Evolutionary conservation across 2,329 filamentous ascomycete genomes (phyloP).

Genomic region (Xylariaceae sp.): DNA sequence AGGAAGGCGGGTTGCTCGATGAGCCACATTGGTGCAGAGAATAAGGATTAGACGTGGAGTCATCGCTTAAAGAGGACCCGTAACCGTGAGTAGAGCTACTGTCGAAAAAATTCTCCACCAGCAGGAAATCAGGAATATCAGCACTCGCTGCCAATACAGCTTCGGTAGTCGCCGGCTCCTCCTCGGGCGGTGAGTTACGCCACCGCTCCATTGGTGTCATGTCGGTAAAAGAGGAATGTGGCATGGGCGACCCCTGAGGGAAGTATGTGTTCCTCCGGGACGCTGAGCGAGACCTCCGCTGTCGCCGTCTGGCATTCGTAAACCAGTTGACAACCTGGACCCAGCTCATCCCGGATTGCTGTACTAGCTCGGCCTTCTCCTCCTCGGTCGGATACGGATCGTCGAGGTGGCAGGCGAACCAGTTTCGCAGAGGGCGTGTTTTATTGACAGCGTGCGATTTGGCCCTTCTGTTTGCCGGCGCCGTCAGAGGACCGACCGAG

Average conservation of each 20-base stretch:
- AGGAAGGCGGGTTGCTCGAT: constrained; percentile 37
- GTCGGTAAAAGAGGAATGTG: constrained; percentile 35
- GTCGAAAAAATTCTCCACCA: too few relatives aligned
- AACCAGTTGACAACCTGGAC: constrained; percentile 50
- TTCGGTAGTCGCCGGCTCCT: constrained; percentile 45
- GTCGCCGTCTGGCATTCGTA: constrained; percentile 48
- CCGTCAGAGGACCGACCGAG: too few relatives aligned
- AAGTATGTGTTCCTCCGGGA: constrained; percentile 29
- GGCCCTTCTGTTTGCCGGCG: constrained; percentile 30
- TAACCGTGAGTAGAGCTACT: too few relatives aligned
- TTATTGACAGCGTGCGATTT: constrained; percentile 44
- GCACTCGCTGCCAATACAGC: too few relatives aligned
- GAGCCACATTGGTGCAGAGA: too few relatives aligned
- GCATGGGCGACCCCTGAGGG: constrained; percentile 44
- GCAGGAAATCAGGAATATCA: too few relatives aligned
- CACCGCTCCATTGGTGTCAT: constrained; percentile 48
- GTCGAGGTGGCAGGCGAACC: constrained; percentile 45
- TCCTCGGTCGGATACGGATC: constrained; percentile 48
- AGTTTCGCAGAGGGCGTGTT: constrained; percentile 44
- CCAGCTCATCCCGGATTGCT: constrained; percentile 44
- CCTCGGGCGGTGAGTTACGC: constrained; percentile 43
- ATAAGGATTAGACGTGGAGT: too few relatives aligned
- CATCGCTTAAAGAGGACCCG: too few relatives aligned
- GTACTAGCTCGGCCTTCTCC: constrained; percentile 40
- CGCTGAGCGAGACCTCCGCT: constrained; percentile 38